These are phyloP conservation scores for Echinosophora koreensis DNA, from an alignment of 306 rosid genomes.

Conservation along the genomic window DNA sequence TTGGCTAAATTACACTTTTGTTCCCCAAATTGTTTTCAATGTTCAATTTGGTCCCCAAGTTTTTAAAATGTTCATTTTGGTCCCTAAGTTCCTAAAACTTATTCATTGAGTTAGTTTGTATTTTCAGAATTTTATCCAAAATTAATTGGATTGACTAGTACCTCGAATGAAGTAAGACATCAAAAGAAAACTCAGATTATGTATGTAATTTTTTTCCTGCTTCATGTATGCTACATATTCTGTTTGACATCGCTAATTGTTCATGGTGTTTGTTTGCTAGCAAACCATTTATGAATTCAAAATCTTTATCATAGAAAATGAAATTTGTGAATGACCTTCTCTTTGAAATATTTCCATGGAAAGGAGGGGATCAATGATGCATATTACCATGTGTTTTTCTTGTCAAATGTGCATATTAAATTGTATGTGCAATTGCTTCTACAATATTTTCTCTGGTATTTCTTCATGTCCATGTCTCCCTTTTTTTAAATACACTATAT, in stretches of 20 bases:
- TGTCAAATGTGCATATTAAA: neutral
- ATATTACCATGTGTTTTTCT: neutral
- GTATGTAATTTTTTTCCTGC: constrained; percentile 60
- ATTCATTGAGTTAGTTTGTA: constrained; percentile 10
- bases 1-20: too few species aligned
- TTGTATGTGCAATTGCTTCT: constrained; percentile 26
- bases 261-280: constrained; percentile 15
- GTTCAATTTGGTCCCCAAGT: too few species aligned
- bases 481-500: too few species aligned
- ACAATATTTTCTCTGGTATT: too few species aligned
- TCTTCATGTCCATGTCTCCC: too few species aligned
- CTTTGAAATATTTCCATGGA: constrained; percentile 1
- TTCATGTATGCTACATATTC: constrained; percentile 29
- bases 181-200: constrained; percentile 89
- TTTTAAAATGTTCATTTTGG: too few species aligned
- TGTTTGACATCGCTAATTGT: neutral
- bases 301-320: constrained; percentile 22
- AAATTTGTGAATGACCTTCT: constrained; percentile 29
- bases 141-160: constrained; percentile 84
- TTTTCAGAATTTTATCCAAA: constrained; percentile 84
- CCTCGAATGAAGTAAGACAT: constrained; percentile 83
- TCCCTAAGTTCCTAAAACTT: too few species aligned
- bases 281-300: neutral
- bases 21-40: too few species aligned
- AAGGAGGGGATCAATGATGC: neutral